These are phyloP conservation scores for Cyberlindnera euphorbiae DNA, from an alignment of 805 yeast genomes.

Conservation along the genomic window DNA sequence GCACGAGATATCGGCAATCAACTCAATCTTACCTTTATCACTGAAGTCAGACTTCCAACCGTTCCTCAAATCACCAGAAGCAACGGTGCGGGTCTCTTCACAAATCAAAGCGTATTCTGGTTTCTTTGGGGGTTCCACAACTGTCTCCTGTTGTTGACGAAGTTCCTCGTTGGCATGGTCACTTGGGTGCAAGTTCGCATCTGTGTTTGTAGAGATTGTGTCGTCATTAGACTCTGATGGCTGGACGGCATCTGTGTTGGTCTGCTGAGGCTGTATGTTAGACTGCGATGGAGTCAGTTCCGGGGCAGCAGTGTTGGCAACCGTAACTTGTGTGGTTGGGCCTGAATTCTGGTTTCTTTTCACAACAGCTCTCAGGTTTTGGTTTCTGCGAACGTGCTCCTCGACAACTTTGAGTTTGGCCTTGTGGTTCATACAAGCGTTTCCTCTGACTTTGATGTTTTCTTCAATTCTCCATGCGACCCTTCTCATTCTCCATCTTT, in stretches of 20 bases:
- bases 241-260: constrained; percentile 3
- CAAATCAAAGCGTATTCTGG: constrained; percentile 43
- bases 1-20: constrained; percentile 66
- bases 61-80: constrained; percentile 73
- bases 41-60: constrained; percentile 97
- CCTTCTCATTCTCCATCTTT: constrained; percentile 90
- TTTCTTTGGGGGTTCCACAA: constrained; percentile 23
- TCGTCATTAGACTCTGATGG: constrained; percentile 11
- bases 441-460: constrained; percentile 54
- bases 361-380: constrained; percentile 18
- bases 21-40: constrained; percentile 72
- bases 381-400: constrained; percentile 34
- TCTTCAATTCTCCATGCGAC: constrained; percentile 89
- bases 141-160: constrained; percentile 23
- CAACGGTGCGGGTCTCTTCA: constrained; percentile 71
- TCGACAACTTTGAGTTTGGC: constrained; percentile 43
- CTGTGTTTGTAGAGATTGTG: constrained; percentile 7
- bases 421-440: constrained; percentile 54
- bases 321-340: constrained; percentile 32
- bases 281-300: constrained; percentile 18
- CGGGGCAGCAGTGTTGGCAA: constrained; percentile 26
- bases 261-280: constrained; percentile 9
- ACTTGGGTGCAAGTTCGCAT: constrained; percentile 24
- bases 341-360: constrained; percentile 37
- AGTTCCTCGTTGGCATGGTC: constrained; percentile 31